Percentiles rank a stretch among this genome's conserved stretches.
Conservation (phyloP, 1,139 yeast species). For the Candida freyschussii region DNA sequence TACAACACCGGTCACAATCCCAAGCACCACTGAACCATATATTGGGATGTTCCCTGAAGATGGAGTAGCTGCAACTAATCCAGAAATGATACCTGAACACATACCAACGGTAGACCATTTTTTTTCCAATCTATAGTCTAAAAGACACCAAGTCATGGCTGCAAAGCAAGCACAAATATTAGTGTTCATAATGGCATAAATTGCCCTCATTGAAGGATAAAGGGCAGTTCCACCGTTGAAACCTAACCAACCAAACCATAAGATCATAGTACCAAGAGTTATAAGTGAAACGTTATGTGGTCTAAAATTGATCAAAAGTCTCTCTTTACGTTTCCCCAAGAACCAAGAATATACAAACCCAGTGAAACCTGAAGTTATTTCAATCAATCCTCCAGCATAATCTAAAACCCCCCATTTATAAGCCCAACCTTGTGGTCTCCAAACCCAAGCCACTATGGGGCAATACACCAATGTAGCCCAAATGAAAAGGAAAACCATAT, state of each 20-base stretch:
- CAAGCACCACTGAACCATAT: constrained; percentile 87
- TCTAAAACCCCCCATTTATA: constrained; percentile 86
- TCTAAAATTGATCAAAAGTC: constrained; percentile 79
- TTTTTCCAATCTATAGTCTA: constrained; percentile 81
- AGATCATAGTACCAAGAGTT: constrained; percentile 66
- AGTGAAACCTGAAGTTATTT: constrained; percentile 84
- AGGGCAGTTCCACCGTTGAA: constrained; percentile 82
- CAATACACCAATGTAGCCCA: constrained; percentile 93
- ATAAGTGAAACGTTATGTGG: constrained; percentile 87
- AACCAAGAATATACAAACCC: constrained; percentile 84
- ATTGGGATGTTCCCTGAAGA: constrained; percentile 86
- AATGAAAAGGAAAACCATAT: constrained; percentile 72
- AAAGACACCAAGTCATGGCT: constrained; percentile 85
- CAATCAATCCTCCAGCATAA: constrained; percentile 98
- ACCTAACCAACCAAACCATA: constrained; percentile 84
- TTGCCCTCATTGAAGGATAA: constrained; percentile 45
- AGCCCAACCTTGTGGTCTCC: constrained; percentile 95
- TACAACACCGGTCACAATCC: constrained; percentile 71
- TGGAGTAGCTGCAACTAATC: constrained; percentile 95
- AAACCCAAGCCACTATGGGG: constrained; percentile 91
- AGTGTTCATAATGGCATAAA: constrained; percentile 81
- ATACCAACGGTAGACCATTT: constrained; percentile 95
- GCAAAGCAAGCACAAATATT: constrained; percentile 88
- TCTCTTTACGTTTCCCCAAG: constrained; percentile 79
- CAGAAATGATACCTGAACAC: constrained; percentile 93